These are phyloP conservation scores for Talaromyces sp. DNA, from an alignment of 2,329 filamentous ascomycete genomes.

Conservation along the genomic window DNA sequence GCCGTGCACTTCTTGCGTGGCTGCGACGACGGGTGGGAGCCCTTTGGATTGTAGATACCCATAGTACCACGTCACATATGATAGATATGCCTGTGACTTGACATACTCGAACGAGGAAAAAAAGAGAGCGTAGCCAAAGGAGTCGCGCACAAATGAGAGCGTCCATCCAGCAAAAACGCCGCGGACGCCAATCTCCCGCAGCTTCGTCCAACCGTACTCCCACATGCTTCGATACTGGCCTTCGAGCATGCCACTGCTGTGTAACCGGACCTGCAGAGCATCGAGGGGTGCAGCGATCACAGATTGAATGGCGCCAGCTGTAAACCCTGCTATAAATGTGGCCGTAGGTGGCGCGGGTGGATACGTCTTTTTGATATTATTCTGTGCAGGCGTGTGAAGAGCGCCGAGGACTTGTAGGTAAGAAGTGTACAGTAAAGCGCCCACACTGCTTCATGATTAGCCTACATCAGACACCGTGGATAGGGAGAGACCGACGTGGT, in stretches of 20 bases:
- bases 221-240: constrained; percentile 60
- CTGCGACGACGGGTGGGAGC: constrained; percentile 10
- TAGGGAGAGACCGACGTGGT: constrained; percentile 43
- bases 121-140: constrained; percentile 58
- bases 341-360: constrained; percentile 51
- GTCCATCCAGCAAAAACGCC: constrained; percentile 62
- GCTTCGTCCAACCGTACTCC: constrained; percentile 57
- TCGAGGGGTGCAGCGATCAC: constrained; percentile 60
- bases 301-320: constrained; percentile 58
- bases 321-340: constrained; percentile 57
- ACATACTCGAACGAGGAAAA: constrained; percentile 61
- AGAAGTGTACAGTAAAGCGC: constrained; percentile 59
- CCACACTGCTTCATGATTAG: constrained; percentile 40
- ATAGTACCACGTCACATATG: constrained; percentile 57
- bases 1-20: constrained; percentile 2
- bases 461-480: neutral
- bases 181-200: constrained; percentile 55
- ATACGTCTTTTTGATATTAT: constrained; percentile 55
- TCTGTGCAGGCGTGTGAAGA: constrained; percentile 55
- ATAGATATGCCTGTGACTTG: constrained; percentile 60
- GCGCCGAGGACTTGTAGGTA: constrained; percentile 58
- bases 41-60: constrained; percentile 31
- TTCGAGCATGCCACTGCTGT: constrained; percentile 55
- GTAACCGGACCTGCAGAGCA: constrained; percentile 59
- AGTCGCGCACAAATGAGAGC: constrained; percentile 56